Evolutionary conservation across 768 basidiomycete species (phyloP).

Genomic region (Podaxis carcinomalis): DNA sequence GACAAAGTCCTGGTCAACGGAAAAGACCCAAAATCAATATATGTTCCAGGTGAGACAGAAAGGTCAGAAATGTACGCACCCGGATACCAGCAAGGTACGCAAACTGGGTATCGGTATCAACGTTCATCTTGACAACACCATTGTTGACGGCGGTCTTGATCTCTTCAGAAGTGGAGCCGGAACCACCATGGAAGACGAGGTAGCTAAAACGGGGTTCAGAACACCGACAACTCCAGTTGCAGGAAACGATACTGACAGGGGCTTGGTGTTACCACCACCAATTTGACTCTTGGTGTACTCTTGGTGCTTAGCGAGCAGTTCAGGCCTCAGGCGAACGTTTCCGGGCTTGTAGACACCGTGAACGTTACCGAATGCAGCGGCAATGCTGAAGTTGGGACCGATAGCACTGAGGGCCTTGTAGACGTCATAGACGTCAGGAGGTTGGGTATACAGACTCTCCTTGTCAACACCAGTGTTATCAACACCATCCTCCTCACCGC

Average conservation of each 20-base stretch:
- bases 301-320: conserved; percentile 91
- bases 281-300: conserved; percentile 64
- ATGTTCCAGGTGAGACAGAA: background rate
- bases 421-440: conserved; percentile 92
- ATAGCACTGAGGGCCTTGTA: conserved; percentile 79
- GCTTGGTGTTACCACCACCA: conserved; percentile 59
- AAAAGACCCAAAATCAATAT: background rate
- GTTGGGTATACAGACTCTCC: conserved; percentile 91
- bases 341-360: conserved; percentile 99
- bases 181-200: conserved; percentile 99
- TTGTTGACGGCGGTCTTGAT: conserved; percentile 86
- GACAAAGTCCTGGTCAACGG: conserved; percentile 68
- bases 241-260: conserved; percentile 55
- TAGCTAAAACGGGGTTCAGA: conserved; percentile 46
- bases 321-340: conserved; percentile 91
- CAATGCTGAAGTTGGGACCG: conserved; percentile 93
- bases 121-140: conserved; percentile 99
- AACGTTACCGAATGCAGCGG: conserved; percentile 97
- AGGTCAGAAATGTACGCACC: conserved; percentile 30
- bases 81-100: conserved; percentile 87
- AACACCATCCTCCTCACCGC: conserved; percentile 99
- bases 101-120: conserved; percentile 92
- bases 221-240: background rate
- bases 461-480: conserved; percentile 98
- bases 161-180: conserved; percentile 94